Percentiles rank a stretch among this genome's conserved stretches.
Evolutionary conservation across 768 basidiomycete genomes (phyloP).

Genomic region (Boletus tomentosulus): DNA sequence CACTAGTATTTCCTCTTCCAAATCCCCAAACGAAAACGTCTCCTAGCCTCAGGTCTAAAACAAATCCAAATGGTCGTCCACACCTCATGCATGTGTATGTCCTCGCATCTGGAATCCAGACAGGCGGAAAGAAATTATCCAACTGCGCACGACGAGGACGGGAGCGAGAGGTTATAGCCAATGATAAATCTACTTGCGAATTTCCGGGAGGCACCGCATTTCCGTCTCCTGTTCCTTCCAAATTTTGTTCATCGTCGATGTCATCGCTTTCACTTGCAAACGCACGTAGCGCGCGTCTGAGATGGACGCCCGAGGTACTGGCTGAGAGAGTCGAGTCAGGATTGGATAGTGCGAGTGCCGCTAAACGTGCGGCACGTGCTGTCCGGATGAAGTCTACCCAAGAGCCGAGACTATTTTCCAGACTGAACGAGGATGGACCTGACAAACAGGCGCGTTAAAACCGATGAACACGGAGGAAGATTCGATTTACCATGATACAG

Average conservation of each 20-base stretch:
- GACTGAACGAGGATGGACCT: slow-evolving; percentile 2
- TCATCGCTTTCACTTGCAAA: slow-evolving; percentile 46
- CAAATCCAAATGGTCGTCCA: slow-evolving; percentile 62
- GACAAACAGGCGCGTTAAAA: background rate
- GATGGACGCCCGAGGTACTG: slow-evolving; percentile 69
- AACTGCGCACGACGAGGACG: slow-evolving; percentile 25
- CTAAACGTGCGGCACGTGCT: slow-evolving; percentile 68
- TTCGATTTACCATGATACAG: slow-evolving; percentile 56
- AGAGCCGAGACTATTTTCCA: slow-evolving; percentile 37
- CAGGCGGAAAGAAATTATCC: slow-evolving; percentile 74
- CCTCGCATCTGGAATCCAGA: slow-evolving; percentile 89
- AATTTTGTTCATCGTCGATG: slow-evolving; percentile 37
- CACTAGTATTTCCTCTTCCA: slow-evolving; percentile 37
- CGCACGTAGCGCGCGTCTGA: slow-evolving; percentile 70
- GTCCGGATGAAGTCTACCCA: slow-evolving; percentile 68
- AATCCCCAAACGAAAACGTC: slow-evolving; percentile 29
- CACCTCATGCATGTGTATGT: slow-evolving; percentile 87
- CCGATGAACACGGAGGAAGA: background rate
- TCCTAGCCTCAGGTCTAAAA: slow-evolving; percentile 21
- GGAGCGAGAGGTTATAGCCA: background rate
- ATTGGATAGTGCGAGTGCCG: slow-evolving; percentile 63
- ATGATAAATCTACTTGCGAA: background rate
- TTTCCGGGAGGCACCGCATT: slow-evolving; percentile 13
- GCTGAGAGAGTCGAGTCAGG: slow-evolving; percentile 81
- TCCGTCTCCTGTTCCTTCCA: slow-evolving; percentile 44